phyloP scores from a whole-genome alignment of 768 basidiomycete genomes.

The Cytidiella melzeri region DNA sequence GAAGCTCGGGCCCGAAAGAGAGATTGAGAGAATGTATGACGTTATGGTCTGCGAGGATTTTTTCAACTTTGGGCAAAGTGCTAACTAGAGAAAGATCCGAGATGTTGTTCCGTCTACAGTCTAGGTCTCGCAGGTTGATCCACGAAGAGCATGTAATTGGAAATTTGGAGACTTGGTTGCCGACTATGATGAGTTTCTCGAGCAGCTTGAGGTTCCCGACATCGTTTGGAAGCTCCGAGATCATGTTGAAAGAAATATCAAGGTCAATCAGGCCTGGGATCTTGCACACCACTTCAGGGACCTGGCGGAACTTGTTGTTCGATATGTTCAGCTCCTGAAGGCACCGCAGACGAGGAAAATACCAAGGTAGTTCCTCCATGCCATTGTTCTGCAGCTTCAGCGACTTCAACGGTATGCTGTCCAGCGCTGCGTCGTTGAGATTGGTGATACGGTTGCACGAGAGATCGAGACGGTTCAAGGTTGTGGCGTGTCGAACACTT shows the following conservation, averaged over 20 bases:
- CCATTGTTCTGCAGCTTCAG: slow-evolving; percentile 89
- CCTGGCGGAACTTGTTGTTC: slow-evolving; percentile 82
- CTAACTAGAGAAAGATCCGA: slow-evolving; percentile 66
- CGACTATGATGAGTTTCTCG: slow-evolving; percentile 74
- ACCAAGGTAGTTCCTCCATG: slow-evolving; percentile 78
- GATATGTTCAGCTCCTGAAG: slow-evolving; percentile 86
- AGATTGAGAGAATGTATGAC: slow-evolving; percentile 75
- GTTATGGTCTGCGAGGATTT: slow-evolving; percentile 78
- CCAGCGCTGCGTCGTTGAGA: slow-evolving; percentile 79
- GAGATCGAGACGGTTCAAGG: slow-evolving; percentile 77
- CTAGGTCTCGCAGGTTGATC: slow-evolving; percentile 58
- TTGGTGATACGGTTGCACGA: slow-evolving; percentile 89
- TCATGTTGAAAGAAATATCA: slow-evolving; percentile 92
- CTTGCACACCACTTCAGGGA: slow-evolving; percentile 72
- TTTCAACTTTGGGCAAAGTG: slow-evolving; percentile 61
- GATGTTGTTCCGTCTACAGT: slow-evolving; percentile 83
- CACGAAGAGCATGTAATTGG: slow-evolving; percentile 57
- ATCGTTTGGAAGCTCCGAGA: slow-evolving; percentile 73
- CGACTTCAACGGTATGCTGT: slow-evolving; percentile 62
- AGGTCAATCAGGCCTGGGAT: slow-evolving; percentile 74
- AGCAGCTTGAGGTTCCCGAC: slow-evolving; percentile 66
- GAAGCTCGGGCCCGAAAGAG: slow-evolving; percentile 59
- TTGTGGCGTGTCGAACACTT: slow-evolving; percentile 67
- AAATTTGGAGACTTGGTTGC: slow-evolving; percentile 72
- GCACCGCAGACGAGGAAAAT: slow-evolving; percentile 67